Evolutionary conservation across 1,284 basidiomycete species (phyloP), one percentile per base, ranked within the genome.

Genomic region (Cryptococcus amylolentus): DNA sequence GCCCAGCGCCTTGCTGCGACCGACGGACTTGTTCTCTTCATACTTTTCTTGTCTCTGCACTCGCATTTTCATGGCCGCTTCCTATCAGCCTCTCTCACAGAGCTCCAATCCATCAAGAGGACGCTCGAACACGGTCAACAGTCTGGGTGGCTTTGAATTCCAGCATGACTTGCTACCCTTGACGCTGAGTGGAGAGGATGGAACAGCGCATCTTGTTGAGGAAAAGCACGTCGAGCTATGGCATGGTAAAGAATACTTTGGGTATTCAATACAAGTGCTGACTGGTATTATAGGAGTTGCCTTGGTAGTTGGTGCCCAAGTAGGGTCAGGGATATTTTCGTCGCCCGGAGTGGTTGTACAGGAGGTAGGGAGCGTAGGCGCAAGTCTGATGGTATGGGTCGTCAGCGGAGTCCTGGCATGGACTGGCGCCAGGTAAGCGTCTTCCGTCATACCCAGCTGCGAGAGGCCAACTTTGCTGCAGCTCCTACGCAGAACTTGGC

Each of bases 271-370:
- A 16, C n/a, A 38, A 39, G 37, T 7, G 27, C 10, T 28, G 12
- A 8, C 40, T 18, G 10, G 49, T 12, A 26, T 0, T 8, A 50
- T 66, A 89, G 91, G 88, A n/a, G 84, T 94, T 66, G 90, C 88
- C 28, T 79, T 94, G 46, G 84, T 91, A 57, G 84, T 89, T 20
- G 90, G 91, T 5, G 78, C 86, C 59, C 90, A 93, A 84, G 90
- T 94, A 72, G 91, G 91, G 31, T 91, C 88, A 13, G 92, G 92
- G 20, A 95, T 96, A 62, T 96, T 96, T 78, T 91, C 89, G 1
- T 91, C 89, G 1, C 92, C 92, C 0, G 91, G 91, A 23, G 86
- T 94, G n/a, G 86, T 96, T 1, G 84, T 93, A 31, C 87, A 88
- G 14, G 89, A 92, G 67, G 88, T 88, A 0, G 83, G 89, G 26